Evolutionary conservation across 306 rosid species (phyloP), one percentile per base, ranked within the genome.

Genomic region (Cajanus cajan): DNA sequence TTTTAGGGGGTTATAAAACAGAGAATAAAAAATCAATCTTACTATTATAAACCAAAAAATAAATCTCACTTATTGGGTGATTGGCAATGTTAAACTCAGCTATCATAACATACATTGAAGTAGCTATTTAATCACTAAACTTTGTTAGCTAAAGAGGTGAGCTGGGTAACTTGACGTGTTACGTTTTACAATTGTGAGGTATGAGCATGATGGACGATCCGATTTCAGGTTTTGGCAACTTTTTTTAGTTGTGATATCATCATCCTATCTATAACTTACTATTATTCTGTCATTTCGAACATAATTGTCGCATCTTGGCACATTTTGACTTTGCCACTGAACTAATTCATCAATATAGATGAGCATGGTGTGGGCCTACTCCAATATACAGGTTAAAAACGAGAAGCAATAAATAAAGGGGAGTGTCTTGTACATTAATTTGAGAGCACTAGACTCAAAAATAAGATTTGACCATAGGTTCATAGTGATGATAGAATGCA

Each of bases 181-280:
- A 51, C 16, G 50, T 47, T 63, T 33, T 13, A 6, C n/a, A 40
- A 54, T 25, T 16, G 68, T 11, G 47, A 47, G 34, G 44, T 15
- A 50, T 24, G 80, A 68, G 11, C 0, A 66, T 1, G 82, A 67
- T 40, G 65, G 75, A 37, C 67, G 36, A 40, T 54, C 75, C 3
- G 19, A 16, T 57, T 69, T 59, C 37, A 78, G 76, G 37, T 57
- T 14, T 28, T 13, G 22, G 25, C 9, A 39, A 33, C 39, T 33
- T 31, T 62, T n/a, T 11, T 15, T 7, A 77, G 81, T 77, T 66
- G 34, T 31, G 40, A 37, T 68, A 55, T 67, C 76, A 67, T 41
- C 33, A 41, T 68, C 76, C 15, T 39, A 21, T 57, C 55, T 28
- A n/a, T 18, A 45, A 76, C 63, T 50, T 14, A 12, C 50, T 3